Conservation (phyloP, 139 green algal species). For the Protoeuglena noctilucae region DNA sequence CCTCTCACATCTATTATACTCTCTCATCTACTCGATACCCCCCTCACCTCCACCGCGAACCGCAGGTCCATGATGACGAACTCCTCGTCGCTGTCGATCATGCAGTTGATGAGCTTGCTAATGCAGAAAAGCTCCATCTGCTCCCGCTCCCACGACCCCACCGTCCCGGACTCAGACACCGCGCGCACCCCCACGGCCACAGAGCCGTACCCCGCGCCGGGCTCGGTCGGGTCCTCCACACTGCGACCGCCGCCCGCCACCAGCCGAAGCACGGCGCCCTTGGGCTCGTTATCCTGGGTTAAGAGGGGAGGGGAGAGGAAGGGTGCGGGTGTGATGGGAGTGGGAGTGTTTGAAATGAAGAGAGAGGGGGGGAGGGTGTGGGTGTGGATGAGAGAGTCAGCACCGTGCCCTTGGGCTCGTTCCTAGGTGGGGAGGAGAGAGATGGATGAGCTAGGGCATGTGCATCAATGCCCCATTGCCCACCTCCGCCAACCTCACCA, state of each 20-base stretch:
- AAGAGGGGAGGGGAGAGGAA: too few species aligned
- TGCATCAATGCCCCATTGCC: too few species aligned
- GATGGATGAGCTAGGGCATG: too few species aligned
- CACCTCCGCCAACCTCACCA: too few species aligned
- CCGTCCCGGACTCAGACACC: slow-evolving; percentile 61
- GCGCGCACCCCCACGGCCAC: slow-evolving; percentile 51
- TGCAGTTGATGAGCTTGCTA: slow-evolving; percentile 80
- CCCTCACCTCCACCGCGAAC: slow-evolving; percentile 40
- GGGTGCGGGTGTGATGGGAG: too few species aligned
- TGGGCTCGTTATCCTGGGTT: slow-evolving; percentile 90
- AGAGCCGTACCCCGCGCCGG: slow-evolving; percentile 34
- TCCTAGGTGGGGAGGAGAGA: too few species aligned
- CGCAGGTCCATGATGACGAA: slow-evolving; percentile 87
- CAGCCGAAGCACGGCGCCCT: slow-evolving; percentile 66
- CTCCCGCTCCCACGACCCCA: slow-evolving; percentile 61
- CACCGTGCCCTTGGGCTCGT: too few species aligned
- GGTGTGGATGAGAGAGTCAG: too few species aligned
- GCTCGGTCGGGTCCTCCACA: slow-evolving; percentile 17
- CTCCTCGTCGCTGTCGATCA: slow-evolving; percentile 88
- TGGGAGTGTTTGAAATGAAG: too few species aligned
- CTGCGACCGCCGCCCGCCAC: slow-evolving; percentile 60
- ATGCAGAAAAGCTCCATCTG: slow-evolving; percentile 91
- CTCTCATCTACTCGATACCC: slow-evolving; percentile 22
- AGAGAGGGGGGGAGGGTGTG: too few species aligned
- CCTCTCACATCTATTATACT: not conserved